A percentile compares a stretch with the other conserved stretches of the same genome.
Evolutionary conservation across 495 filamentous ascomycete species (phyloP).

Genomic region (Coniosporium apollinis): DNA sequence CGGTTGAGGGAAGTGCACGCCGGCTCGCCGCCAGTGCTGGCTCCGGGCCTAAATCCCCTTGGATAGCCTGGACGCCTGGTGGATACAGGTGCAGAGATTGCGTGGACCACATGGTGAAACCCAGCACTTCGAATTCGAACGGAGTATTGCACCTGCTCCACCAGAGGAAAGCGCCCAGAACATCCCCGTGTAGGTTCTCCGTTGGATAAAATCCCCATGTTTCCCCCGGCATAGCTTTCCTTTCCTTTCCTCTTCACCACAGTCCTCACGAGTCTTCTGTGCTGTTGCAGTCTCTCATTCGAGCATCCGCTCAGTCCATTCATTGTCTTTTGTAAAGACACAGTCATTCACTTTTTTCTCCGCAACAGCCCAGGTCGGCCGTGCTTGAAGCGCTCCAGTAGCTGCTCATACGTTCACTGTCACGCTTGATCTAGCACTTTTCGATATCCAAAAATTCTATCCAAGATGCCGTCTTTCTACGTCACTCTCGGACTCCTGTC

Average conservation of each 20-base stretch:
- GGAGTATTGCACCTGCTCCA: too few relatives aligned
- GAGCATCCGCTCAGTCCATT: constrained; percentile 25
- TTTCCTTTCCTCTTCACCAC: constrained; percentile 9
- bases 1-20: too few relatives aligned
- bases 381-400: constrained; percentile 12
- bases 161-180: too few relatives aligned
- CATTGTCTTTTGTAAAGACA: constrained; percentile 12
- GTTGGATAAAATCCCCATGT: not conserved
- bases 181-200: too few relatives aligned
- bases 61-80: too few relatives aligned
- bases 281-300: constrained; percentile 9
- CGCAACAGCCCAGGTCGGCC: constrained; percentile 24
- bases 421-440: constrained; percentile 1
- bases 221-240: constrained; percentile 3
- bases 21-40: too few relatives aligned
- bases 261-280: constrained; percentile 6
- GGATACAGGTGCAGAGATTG: too few relatives aligned
- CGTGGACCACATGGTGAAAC: too few relatives aligned
- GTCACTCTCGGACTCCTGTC: constrained; percentile 14
- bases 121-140: too few relatives aligned
- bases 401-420: constrained; percentile 7
- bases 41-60: too few relatives aligned
- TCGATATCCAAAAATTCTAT: not conserved
- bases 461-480: constrained; percentile 9
- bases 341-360: constrained; percentile 16